Evolutionary conservation across 2,329 filamentous ascomycete genomes (phyloP).

Genomic region (Arthrobotrys sinensis): DNA sequence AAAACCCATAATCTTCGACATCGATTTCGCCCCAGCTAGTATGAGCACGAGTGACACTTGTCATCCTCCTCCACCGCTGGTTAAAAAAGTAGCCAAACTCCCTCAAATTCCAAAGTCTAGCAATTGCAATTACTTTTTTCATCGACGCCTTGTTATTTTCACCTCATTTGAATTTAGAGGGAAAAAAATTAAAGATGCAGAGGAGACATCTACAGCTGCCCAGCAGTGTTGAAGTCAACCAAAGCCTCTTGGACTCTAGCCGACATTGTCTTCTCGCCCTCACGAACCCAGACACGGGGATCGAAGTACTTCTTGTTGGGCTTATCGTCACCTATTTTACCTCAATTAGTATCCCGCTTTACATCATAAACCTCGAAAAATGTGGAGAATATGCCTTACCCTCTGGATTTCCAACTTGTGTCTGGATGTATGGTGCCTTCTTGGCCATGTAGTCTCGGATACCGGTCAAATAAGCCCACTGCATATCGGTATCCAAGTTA

Average conservation of each 20-base stretch:
- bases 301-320: slow-evolving; percentile 98
- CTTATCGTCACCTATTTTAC: slow-evolving; percentile 79
- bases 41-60: not conserved
- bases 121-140: slow-evolving; percentile 9
- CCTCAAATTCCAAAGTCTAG: slow-evolving; percentile 16
- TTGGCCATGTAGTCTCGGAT: slow-evolving; percentile 94
- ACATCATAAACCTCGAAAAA: not conserved
- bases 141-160: not conserved
- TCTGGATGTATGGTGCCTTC: slow-evolving; percentile 94
- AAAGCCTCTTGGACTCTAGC: slow-evolving; percentile 84
- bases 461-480: slow-evolving; percentile 83
- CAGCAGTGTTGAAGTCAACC: slow-evolving; percentile 89
- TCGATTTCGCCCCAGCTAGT: not conserved
- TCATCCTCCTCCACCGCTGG: not conserved
- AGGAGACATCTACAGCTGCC: slow-evolving; percentile 76
- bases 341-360: slow-evolving; percentile 8
- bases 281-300: slow-evolving; percentile 93
- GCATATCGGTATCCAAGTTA: slow-evolving; percentile 87
- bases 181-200: slow-evolving; percentile 16
- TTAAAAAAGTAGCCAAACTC: not conserved
- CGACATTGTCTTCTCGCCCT: slow-evolving; percentile 97
- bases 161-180: not conserved
- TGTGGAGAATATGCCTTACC: slow-evolving; percentile 66
- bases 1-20: not conserved
- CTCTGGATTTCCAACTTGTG: slow-evolving; percentile 93